Conservation (phyloP, 2,329 filamentous ascomycete genomes). For the Neonectria hederae region DNA sequence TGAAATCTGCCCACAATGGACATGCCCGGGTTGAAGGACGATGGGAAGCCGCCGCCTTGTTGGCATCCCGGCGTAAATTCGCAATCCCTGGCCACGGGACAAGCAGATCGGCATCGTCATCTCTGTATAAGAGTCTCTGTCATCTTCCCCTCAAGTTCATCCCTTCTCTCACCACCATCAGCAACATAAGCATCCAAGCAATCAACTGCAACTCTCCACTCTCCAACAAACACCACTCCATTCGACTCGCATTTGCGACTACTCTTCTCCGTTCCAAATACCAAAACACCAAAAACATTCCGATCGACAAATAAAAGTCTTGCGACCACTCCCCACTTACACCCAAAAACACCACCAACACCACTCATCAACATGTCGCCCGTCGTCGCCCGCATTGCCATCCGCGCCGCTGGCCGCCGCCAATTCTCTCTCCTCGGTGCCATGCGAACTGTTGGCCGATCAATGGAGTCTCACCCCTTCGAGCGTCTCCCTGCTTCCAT, state of each 20-base stretch:
- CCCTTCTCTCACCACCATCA: conserved; percentile 35
- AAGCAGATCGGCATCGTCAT: conserved; percentile 24
- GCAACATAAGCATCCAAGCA: conserved; percentile 31
- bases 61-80: conserved; percentile 30
- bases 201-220: conserved; percentile 36
- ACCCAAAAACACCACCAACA: conserved; percentile 26
- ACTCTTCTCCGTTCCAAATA: conserved; percentile 23
- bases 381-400: conserved; percentile 42
- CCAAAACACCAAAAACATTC: not conserved
- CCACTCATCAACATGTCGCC: conserved; percentile 42
- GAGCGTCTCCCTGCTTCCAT: conserved; percentile 45
- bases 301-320: conserved; percentile 19
- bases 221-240: conserved; percentile 30
- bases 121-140: conserved; percentile 39
- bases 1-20: conserved; percentile 44
- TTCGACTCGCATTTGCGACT: conserved; percentile 31
- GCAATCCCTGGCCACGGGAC: conserved; percentile 17
- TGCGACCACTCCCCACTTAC: conserved; percentile 30
- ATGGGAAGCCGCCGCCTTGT: conserved; percentile 39
- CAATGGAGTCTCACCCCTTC: conserved; percentile 50
- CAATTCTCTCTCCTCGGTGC: conserved; percentile 48
- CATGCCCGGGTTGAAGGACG: conserved; percentile 30
- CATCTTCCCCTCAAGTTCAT: conserved; percentile 29
- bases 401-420: conserved; percentile 44
- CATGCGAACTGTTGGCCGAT: conserved; percentile 47